phyloP scores from a whole-genome alignment of 495 filamentous ascomycete species.

The Cudoniella acicularis region DNA sequence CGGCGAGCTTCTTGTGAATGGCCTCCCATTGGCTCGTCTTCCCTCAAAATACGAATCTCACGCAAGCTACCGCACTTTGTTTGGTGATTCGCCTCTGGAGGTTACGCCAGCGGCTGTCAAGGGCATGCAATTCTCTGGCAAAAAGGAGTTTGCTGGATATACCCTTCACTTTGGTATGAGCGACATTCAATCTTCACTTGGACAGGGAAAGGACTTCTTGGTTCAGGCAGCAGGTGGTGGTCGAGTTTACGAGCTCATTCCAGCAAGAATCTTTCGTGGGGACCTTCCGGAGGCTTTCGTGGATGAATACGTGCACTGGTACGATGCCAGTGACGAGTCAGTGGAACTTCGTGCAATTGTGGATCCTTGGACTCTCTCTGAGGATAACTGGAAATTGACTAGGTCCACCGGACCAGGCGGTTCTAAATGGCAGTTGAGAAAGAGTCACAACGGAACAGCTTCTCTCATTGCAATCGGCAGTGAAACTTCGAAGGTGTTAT shows the following conservation, averaged over 20 bases:
- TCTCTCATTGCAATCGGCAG: not conserved
- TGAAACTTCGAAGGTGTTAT: not conserved
- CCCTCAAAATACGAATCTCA: conserved; percentile 44
- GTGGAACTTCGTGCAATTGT: conserved; percentile 1
- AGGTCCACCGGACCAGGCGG: not conserved
- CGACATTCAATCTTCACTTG: no score
- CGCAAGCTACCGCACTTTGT: conserved; percentile 27
- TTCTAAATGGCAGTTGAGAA: not conserved
- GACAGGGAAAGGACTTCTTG: not conserved
- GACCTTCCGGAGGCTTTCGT: not conserved
- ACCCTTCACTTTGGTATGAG: conserved; percentile 40
- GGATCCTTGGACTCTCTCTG: not conserved
- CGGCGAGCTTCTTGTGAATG: conserved; percentile 54
- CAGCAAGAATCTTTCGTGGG: not conserved
- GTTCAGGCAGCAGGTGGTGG: not conserved
- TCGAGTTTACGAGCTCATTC: not conserved
- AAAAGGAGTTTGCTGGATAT: conserved; percentile 27
- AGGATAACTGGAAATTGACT: not conserved
- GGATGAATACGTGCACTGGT: conserved; percentile 2
- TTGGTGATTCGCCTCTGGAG: conserved; percentile 36
- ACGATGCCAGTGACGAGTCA: not conserved
- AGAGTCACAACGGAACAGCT: not conserved
- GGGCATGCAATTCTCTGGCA: conserved; percentile 44
- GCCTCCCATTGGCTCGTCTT: conserved; percentile 45
- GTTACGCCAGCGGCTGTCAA: conserved; percentile 42